phyloP scores from a whole-genome alignment of 768 basidiomycete species.

The Solioccasus polychromus region DNA sequence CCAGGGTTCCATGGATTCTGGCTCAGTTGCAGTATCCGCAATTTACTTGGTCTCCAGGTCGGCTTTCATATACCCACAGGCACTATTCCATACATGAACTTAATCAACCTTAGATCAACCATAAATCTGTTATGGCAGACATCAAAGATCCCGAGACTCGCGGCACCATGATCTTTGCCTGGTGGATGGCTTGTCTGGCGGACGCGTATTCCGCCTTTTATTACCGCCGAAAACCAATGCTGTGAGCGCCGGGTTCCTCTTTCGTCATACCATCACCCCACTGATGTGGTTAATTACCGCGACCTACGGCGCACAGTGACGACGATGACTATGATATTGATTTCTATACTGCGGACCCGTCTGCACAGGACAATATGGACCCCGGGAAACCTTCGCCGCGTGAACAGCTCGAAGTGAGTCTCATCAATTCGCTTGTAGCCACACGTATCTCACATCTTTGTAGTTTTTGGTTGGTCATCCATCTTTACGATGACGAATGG shows the following conservation, averaged over 20 bases:
- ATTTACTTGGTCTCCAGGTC: constrained; percentile 75
- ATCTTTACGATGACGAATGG: background rate
- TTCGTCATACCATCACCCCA: background rate
- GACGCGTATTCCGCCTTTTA: constrained; percentile 84
- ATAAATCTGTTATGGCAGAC: constrained; percentile 71
- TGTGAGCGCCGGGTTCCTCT: constrained; percentile 39
- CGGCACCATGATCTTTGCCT: constrained; percentile 86
- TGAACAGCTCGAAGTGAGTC: constrained; percentile 73
- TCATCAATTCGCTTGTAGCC: too few relatives aligned
- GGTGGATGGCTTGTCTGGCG: constrained; percentile 89
- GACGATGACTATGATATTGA: constrained; percentile 90
- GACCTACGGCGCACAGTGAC: constrained; percentile 41
- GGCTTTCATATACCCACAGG: constrained; percentile 14
- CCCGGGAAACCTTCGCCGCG: constrained; percentile 59
- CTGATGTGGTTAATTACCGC: constrained; percentile 26
- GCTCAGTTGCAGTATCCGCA: constrained; percentile 74
- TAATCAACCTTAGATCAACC: constrained; percentile 60
- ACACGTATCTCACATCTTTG: constrained; percentile 11
- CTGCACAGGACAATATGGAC: constrained; percentile 46
- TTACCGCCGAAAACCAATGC: constrained; percentile 79
- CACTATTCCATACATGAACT: constrained; percentile 1
- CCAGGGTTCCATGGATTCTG: constrained; percentile 84
- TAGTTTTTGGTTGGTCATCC: constrained; percentile 64
- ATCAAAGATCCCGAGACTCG: constrained; percentile 74
- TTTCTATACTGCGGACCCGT: constrained; percentile 75